phyloP scores from a whole-genome alignment of 2,329 filamentous ascomycete species.

The Aspergillus ochraceus region DNA sequence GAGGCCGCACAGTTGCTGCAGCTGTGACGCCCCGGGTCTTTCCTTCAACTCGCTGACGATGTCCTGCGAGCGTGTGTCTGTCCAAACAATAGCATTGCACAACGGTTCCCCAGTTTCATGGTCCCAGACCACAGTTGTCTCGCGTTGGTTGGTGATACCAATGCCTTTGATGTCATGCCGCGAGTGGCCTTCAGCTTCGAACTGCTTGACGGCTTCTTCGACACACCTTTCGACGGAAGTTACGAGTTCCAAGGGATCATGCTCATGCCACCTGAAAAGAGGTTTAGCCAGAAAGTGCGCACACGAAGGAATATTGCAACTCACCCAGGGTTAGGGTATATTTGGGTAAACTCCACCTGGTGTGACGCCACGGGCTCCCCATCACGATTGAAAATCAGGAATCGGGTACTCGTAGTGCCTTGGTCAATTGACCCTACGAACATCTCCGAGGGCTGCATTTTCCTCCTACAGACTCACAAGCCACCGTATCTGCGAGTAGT shows the following conservation, averaged over 20 bases:
- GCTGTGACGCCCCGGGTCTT: slow-evolving; percentile 62
- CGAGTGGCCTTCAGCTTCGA: slow-evolving; percentile 65
- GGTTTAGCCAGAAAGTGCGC: neutral
- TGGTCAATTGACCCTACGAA: slow-evolving; percentile 89
- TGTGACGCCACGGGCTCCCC: slow-evolving; percentile 78
- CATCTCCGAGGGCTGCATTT: slow-evolving; percentile 27
- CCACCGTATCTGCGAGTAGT: neutral
- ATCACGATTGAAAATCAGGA: slow-evolving; percentile 80
- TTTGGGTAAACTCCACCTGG: slow-evolving; percentile 82
- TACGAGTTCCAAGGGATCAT: slow-evolving; percentile 75
- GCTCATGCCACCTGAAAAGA: slow-evolving; percentile 75
- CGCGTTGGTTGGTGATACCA: slow-evolving; percentile 87
- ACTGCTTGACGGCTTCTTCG: slow-evolving; percentile 68
- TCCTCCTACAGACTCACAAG: neutral
- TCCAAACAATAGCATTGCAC: slow-evolving; percentile 85
- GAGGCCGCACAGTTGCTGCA: slow-evolving; percentile 72
- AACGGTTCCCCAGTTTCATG: slow-evolving; percentile 74
- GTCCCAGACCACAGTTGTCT: slow-evolving; percentile 87
- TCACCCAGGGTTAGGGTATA: slow-evolving; percentile 80
- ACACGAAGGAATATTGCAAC: neutral
- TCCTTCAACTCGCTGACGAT: slow-evolving; percentile 75
- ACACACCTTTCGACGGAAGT: slow-evolving; percentile 76
- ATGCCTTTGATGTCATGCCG: slow-evolving; percentile 68
- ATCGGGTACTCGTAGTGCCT: slow-evolving; percentile 83
- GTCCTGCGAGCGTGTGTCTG: slow-evolving; percentile 75